phyloP scores from a whole-genome alignment of 1,284 basidiomycete species.

The Tilletia walkeri region DNA sequence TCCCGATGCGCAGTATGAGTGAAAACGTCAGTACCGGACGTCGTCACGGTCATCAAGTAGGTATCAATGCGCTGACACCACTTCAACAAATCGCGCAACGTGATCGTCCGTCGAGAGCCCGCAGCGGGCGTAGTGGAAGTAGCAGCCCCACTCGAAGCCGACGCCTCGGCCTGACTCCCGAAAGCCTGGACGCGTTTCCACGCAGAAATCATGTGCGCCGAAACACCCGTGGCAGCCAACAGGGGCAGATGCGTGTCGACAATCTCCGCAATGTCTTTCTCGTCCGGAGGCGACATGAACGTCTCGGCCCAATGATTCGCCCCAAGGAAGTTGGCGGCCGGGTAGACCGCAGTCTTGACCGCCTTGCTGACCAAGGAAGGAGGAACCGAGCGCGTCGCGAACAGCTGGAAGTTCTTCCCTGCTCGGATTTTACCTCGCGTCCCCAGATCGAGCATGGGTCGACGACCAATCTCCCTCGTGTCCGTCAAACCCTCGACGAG shows the following conservation, averaged over 20 bases:
- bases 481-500: slow-evolving; percentile 75
- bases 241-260: slow-evolving; percentile 31
- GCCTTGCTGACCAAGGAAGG: slow-evolving; percentile 12
- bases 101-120: slow-evolving; percentile 53
- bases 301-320: slow-evolving; percentile 60
- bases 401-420: slow-evolving; percentile 56
- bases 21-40: slow-evolving; percentile 27
- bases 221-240: slow-evolving; percentile 28
- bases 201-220: slow-evolving; percentile 36
- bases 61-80: slow-evolving; percentile 75
- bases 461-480: slow-evolving; percentile 70
- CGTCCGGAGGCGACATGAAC: slow-evolving; percentile 29
- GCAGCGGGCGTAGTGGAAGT: neutral
- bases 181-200: slow-evolving; percentile 29
- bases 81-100: slow-evolving; percentile 82
- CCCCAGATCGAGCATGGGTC: slow-evolving; percentile 63
- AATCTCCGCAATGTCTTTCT: slow-evolving; percentile 42
- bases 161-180: neutral
- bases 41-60: slow-evolving; percentile 50
- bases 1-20: slow-evolving; percentile 79
- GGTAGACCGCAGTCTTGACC: neutral
- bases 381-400: slow-evolving; percentile 54
- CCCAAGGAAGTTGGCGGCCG: slow-evolving; percentile 65
- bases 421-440: slow-evolving; percentile 55
- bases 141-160: neutral